Percentiles rank a stretch among this genome's conserved stretches.
phyloP scores from a whole-genome alignment of 768 basidiomycete species.

The Leucosporidium creatinivorum region DNA sequence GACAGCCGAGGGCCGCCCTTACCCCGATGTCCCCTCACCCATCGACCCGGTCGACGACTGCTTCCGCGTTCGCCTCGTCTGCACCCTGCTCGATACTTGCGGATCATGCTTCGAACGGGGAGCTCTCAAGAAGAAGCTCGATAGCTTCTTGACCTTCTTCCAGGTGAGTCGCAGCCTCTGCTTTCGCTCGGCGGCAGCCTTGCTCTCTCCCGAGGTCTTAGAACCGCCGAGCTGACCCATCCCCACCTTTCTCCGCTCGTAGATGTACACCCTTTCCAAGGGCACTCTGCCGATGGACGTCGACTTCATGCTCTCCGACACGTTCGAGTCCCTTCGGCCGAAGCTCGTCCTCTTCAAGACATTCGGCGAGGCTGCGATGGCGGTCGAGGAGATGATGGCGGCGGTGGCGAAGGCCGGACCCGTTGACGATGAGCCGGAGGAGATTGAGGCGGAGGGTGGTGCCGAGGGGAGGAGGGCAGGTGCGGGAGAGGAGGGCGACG shows the following conservation, averaged over 20 bases:
- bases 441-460: slow-evolving; percentile 23
- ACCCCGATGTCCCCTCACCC: slow-evolving; percentile 63
- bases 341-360: slow-evolving; percentile 63
- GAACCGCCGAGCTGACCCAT: background rate
- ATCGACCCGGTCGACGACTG: slow-evolving; percentile 93
- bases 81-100: slow-evolving; percentile 86
- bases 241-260: background rate
- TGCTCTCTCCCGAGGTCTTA: too few relatives aligned
- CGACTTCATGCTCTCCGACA: slow-evolving; percentile 93
- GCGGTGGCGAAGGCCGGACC: slow-evolving; percentile 29
- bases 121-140: slow-evolving; percentile 82
- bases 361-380: slow-evolving; percentile 74
- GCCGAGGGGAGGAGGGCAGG: background rate
- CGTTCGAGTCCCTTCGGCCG: slow-evolving; percentile 88
- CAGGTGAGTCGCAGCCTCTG: slow-evolving; percentile 53
- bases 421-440: slow-evolving; percentile 32
- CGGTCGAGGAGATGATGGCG: slow-evolving; percentile 84
- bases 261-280: slow-evolving; percentile 85
- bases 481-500: slow-evolving; percentile 20
- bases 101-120: slow-evolving; percentile 98
- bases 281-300: slow-evolving; percentile 84
- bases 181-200: background rate
- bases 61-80: slow-evolving; percentile 85
- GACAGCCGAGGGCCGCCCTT: slow-evolving; percentile 77
- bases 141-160: slow-evolving; percentile 86